Percentiles rank a stretch among this genome's conserved stretches.
Conservation (phyloP, 2,329 filamentous ascomycete genomes). For the Colletotrichum siamense region DNA sequence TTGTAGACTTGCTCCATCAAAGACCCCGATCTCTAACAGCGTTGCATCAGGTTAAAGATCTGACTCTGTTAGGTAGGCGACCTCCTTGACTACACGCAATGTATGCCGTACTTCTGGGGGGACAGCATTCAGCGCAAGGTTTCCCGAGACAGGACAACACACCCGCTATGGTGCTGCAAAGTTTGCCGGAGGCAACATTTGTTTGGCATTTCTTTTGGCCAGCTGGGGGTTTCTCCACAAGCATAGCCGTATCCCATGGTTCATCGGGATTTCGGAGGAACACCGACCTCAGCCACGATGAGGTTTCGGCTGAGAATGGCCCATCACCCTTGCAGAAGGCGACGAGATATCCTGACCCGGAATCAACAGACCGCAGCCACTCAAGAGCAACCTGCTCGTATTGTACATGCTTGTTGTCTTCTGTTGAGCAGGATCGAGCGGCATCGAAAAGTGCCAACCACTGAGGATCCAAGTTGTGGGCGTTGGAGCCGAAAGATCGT, state of each 20-base stretch:
- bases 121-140: neutral
- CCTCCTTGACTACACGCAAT: neutral
- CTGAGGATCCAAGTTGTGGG: neutral
- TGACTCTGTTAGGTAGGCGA: neutral
- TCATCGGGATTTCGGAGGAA: neutral
- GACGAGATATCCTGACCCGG: neutral
- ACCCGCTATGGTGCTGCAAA: neutral
- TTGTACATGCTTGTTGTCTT: neutral
- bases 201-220: neutral
- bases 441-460: neutral
- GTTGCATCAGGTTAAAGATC: neutral
- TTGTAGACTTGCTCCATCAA: neutral
- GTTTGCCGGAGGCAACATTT: neutral
- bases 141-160: neutral
- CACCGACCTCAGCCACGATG: neutral
- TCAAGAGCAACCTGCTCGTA: neutral
- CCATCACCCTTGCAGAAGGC: neutral
- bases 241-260: neutral
- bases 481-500: neutral
- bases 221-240: neutral
- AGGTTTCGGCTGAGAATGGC: neutral
- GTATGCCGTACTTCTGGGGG: neutral
- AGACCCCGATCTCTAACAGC: neutral
- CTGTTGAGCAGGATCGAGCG: neutral
- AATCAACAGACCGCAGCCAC: neutral